phyloP scores from a whole-genome alignment of 352 stramenopile genomes.

The Aphanomyces cochlioides region DNA sequence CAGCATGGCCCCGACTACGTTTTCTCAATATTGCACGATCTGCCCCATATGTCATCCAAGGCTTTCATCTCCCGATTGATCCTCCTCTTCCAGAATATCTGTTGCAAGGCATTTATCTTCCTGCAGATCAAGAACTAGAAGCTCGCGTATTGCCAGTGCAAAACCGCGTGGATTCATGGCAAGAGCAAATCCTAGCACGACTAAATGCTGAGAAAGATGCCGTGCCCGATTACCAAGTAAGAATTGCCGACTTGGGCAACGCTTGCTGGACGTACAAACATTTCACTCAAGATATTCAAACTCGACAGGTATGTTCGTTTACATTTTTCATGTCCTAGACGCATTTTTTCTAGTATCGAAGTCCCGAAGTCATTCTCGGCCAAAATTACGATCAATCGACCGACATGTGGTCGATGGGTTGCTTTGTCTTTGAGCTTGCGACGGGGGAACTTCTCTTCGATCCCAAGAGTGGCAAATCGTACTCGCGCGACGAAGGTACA shows the following conservation, averaged over 20 bases:
- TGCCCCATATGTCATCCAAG: conserved; percentile 49
- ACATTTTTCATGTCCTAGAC: not conserved
- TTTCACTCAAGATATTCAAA: conserved; percentile 99
- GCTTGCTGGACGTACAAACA: conserved; percentile 98
- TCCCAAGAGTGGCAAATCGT: conserved; percentile 87
- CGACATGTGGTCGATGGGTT: conserved; percentile 99
- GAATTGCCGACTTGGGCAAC: conserved; percentile 99
- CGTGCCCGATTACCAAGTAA: conserved; percentile 38
- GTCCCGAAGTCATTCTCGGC: conserved; percentile 96
- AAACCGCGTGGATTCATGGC: conserved; percentile 44
- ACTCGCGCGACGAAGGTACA: conserved; percentile 85
- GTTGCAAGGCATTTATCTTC: conserved; percentile 7
- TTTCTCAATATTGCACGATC: conserved; percentile 45
- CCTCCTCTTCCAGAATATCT: conserved; percentile 38
- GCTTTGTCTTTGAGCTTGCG: conserved; percentile 98
- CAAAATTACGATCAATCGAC: conserved; percentile 97
- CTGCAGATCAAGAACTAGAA: not conserved
- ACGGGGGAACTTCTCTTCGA: conserved; percentile 99
- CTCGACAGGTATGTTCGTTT: conserved; percentile 72
- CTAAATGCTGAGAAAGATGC: not conserved
- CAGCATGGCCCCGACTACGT: conserved; percentile 32
- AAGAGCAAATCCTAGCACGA: not conserved
- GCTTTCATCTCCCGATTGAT: conserved; percentile 52
- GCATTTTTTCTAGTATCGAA: conserved; percentile 79
- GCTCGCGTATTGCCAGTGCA: conserved; percentile 34